phyloP scores from a whole-genome alignment of 148 eudicot genomes.

The Beta vulgaris region DNA sequence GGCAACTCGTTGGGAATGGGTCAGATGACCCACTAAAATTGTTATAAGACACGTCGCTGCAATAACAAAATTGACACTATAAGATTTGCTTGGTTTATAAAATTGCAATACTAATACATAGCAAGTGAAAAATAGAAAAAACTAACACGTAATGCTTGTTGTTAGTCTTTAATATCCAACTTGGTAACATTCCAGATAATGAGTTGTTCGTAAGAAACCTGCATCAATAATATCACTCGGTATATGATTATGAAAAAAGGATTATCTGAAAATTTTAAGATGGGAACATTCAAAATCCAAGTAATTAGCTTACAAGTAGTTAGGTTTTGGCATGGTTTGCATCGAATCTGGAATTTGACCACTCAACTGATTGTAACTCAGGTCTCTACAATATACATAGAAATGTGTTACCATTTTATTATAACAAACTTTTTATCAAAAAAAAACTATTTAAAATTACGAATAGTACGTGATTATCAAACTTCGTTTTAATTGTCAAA shows the following conservation, averaged over 20 bases:
- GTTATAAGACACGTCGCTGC: constrained; percentile 80
- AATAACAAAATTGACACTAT: neutral
- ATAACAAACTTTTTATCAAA: too few species aligned
- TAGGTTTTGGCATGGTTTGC: constrained; percentile 7
- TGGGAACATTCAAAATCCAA: too few species aligned
- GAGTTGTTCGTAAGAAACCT: constrained; percentile 62
- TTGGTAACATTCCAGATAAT: constrained; percentile 53
- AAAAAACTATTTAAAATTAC: too few species aligned
- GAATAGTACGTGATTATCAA: too few species aligned
- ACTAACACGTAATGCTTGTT: constrained; percentile 39
- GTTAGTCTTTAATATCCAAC: constrained; percentile 30
- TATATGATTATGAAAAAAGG: too few species aligned
- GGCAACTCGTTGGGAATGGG: constrained; percentile 38
- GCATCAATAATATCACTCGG: constrained; percentile 1
- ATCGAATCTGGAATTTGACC: constrained; percentile 42
- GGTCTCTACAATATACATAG: constrained; percentile 40
- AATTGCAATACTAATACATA: neutral
- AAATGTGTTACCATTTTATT: too few species aligned
- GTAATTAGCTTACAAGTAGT: constrained; percentile 38
- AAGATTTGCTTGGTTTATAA: neutral
- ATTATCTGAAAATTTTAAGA: too few species aligned
- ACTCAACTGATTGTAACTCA: constrained; percentile 50
- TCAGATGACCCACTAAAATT: constrained; percentile 47
- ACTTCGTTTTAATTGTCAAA: too few species aligned
- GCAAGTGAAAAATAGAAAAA: neutral